Evolutionary conservation across 1,284 basidiomycete species (phyloP).

Genomic region (Ustilago esculenta): DNA sequence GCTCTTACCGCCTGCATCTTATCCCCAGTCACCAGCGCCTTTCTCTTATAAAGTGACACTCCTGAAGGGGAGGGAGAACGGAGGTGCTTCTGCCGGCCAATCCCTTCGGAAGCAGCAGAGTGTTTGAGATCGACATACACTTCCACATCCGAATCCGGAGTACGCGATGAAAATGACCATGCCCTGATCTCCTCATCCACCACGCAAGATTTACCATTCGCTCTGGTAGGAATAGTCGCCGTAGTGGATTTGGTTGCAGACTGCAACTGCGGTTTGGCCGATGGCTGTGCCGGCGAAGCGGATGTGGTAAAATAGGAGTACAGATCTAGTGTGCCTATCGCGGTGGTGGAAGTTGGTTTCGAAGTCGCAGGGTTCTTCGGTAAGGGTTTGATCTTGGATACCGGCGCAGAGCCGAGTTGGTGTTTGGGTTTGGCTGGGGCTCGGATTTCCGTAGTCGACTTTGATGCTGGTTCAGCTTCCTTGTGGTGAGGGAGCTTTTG

Average conservation of each 20-base stretch:
- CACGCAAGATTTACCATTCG: slow-evolving; percentile 11
- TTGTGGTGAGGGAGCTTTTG: background rate
- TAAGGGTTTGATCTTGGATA: background rate
- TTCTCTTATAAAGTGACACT: too few species aligned
- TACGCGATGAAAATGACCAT: background rate
- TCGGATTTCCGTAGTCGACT: too few species aligned
- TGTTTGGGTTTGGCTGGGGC: too few species aligned
- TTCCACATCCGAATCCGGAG: background rate
- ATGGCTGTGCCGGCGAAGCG: background rate
- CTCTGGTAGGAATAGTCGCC: background rate
- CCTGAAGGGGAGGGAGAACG: slow-evolving; percentile 3
- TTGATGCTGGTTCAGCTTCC: too few species aligned
- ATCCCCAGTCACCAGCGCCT: too few species aligned
- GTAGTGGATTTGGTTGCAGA: background rate
- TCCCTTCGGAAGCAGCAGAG: slow-evolving; percentile 13
- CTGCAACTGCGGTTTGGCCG: background rate
- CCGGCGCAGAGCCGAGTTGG: too few species aligned
- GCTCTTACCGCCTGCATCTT: background rate
- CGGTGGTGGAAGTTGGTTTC: slow-evolving; percentile 1
- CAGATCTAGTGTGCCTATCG: slow-evolving; percentile 12
- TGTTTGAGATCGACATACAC: slow-evolving; percentile 16
- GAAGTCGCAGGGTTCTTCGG: background rate
- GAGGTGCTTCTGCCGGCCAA: background rate
- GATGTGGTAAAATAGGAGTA: slow-evolving; percentile 16
- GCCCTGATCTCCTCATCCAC: slow-evolving; percentile 7